A percentile compares a stretch with the other conserved stretches of the same genome.
Conservation (phyloP, 2,329 filamentous ascomycete species). For the Xylogone sp. region DNA sequence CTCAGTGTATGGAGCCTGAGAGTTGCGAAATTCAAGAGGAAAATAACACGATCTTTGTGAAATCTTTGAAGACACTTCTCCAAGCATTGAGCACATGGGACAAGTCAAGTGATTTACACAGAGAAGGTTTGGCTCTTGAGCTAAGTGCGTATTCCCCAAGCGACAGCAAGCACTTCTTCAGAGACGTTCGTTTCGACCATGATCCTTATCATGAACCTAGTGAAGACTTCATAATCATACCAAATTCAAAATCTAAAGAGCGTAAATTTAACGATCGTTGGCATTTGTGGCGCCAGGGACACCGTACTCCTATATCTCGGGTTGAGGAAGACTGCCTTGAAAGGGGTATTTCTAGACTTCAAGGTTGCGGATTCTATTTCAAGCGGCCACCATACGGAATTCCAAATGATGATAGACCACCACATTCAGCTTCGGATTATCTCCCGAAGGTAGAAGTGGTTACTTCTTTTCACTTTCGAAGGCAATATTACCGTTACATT, state of each 20-base stretch:
- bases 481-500: conserved; percentile 16
- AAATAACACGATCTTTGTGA: neutral
- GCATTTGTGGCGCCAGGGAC: conserved; percentile 14
- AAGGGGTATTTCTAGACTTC: conserved; percentile 7
- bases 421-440: conserved; percentile 3
- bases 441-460: conserved; percentile 14
- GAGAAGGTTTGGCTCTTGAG: conserved; percentile 13
- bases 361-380: neutral
- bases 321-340: conserved; percentile 15
- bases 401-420: conserved; percentile 6
- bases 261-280: conserved; percentile 11
- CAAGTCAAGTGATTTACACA: neutral
- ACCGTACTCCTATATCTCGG: conserved; percentile 6
- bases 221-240: neutral
- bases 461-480: conserved; percentile 12
- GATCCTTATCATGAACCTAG: conserved; percentile 11
- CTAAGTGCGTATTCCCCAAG: conserved; percentile 16
- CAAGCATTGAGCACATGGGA: neutral
- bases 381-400: neutral
- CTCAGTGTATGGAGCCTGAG: conserved; percentile 6
- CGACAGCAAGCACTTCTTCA: conserved; percentile 14
- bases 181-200: conserved; percentile 15
- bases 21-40: neutral
- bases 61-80: neutral
- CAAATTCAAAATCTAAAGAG: neutral